Evolutionary conservation across 2,329 filamentous ascomycete genomes (phyloP), one percentile per base, ranked within the genome.

Genomic region (Ophiosphaerella herpotricha): DNA sequence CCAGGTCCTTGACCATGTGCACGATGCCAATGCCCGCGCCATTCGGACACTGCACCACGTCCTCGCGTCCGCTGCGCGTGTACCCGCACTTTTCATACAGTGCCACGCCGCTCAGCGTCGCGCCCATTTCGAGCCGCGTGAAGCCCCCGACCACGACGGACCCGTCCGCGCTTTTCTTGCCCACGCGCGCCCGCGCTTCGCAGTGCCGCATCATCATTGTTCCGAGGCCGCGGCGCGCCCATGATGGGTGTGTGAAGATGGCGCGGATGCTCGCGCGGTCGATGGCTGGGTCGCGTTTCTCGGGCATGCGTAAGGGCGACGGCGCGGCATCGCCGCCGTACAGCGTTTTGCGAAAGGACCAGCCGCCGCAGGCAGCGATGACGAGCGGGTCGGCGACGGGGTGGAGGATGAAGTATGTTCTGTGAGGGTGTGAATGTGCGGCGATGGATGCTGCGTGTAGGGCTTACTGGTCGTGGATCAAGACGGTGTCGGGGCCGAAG

Each of bases 171-270:
- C 14, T 39, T 2, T 18, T 31, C n/a, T 52, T 54, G 0, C 61
- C 67, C 11, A 59, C 62, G 2, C 46, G 34, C 3, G 70, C 70
- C 5, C 52, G 53, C 41, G 48, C 59, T 46, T 73, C 70, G 42
- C 70, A 73, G 50, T 67, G 63, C 56, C 70, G 55, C 70, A 73
- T 71, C 67, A 73, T 63, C 70, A 72, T 73, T 2, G 68, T 73
- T 1, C 70, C 70, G 6, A 73, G 56, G 0, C 68, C 68, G 4
- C 54, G 56, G 2, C 68, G 58, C 33, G 66, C 64, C 43, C 52
- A 70, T 6, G 49, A 52, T 1, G 70, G 70, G 52, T 63, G 49
- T 40, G 70, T 73, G 53, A 73, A 73, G 24, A 73, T 73, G 2
- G 70, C 70, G 5, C 70, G 55, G 40, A 73, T 71, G 24, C 63